These are phyloP conservation scores for Terana coerulea DNA, from an alignment of 768 basidiomycete species.

Conservation along the genomic window DNA sequence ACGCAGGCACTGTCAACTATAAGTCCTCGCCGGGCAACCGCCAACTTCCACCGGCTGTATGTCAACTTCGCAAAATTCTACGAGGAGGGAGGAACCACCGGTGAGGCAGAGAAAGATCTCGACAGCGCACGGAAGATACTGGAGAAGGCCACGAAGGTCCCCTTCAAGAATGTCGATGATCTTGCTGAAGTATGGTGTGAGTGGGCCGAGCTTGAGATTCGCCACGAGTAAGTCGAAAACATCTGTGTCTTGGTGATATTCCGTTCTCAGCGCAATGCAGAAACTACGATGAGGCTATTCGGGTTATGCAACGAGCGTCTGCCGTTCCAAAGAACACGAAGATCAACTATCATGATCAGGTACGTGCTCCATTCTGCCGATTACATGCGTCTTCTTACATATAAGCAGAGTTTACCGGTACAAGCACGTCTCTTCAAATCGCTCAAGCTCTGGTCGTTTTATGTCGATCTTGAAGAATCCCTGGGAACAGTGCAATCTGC, in stretches of 20 bases:
- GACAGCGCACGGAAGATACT: conserved; percentile 87
- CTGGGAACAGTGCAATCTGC: conserved; percentile 91
- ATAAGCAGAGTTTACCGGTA: conserved; percentile 78
- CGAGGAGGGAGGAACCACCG: conserved; percentile 86
- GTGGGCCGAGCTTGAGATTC: conserved; percentile 97
- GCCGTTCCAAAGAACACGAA: conserved; percentile 87
- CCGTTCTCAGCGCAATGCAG: conserved; percentile 39
- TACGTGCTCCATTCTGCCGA: conserved; percentile 40
- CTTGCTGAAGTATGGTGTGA: conserved; percentile 99
- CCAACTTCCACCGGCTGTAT: conserved; percentile 85
- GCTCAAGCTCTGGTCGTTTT: conserved; percentile 98
- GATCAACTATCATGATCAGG: conserved; percentile 94
- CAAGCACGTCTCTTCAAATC: conserved; percentile 96
- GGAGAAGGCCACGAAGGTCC: conserved; percentile 88
- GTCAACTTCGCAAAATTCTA: conserved; percentile 98
- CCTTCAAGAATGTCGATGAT: conserved; percentile 95
- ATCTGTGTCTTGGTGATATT: background rate
- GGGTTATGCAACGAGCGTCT: conserved; percentile 95
- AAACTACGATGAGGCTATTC: conserved; percentile 93
- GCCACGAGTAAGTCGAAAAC: conserved; percentile 80
- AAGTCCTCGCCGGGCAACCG: conserved; percentile 83
- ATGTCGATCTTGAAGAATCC: conserved; percentile 95
- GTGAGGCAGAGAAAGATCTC: conserved; percentile 76
- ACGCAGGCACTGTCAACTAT: conserved; percentile 85
- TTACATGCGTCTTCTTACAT: too few species aligned